Conservation (phyloP, 2,329 filamentous ascomycete genomes). For the Aureobasidium uvarum region DNA sequence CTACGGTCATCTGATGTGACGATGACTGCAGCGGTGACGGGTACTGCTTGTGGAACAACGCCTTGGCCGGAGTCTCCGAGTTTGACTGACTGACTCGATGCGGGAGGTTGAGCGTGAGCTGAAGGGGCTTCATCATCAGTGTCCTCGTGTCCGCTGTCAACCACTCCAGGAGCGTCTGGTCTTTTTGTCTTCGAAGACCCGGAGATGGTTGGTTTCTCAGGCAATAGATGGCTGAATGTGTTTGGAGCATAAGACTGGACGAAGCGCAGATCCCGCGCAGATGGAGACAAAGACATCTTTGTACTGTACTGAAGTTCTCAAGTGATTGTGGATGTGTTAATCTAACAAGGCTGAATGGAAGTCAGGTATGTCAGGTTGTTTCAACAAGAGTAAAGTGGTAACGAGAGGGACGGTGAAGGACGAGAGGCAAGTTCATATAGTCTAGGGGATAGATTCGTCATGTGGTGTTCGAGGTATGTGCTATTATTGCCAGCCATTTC, state of each 20-base stretch:
- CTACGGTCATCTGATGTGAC: too few species aligned
- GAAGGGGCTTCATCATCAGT: neutral
- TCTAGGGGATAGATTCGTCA: neutral
- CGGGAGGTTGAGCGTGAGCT: neutral
- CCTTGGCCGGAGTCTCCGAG: neutral
- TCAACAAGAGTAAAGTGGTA: neutral
- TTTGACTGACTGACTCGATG: neutral
- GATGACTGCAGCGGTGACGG: neutral
- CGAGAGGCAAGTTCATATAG: neutral
- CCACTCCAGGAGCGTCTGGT: neutral
- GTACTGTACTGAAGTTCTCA: neutral
- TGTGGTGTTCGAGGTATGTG: neutral
- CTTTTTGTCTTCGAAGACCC: neutral
- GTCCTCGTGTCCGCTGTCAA: conserved; percentile 5
- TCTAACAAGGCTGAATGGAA: neutral
- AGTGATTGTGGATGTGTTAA: neutral
- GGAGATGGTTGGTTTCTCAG: neutral
- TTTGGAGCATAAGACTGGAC: neutral
- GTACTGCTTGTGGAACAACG: neutral
- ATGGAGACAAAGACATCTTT: neutral
- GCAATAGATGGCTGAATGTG: neutral
- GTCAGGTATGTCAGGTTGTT: neutral
- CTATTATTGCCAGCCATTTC: neutral
- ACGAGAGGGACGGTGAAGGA: neutral
- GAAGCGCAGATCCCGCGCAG: neutral